A percentile compares a stretch with the other conserved stretches of the same genome.
phyloP scores from a whole-genome alignment of 176 grass and related monocot species.

The Aegilops umbellulata region DNA sequence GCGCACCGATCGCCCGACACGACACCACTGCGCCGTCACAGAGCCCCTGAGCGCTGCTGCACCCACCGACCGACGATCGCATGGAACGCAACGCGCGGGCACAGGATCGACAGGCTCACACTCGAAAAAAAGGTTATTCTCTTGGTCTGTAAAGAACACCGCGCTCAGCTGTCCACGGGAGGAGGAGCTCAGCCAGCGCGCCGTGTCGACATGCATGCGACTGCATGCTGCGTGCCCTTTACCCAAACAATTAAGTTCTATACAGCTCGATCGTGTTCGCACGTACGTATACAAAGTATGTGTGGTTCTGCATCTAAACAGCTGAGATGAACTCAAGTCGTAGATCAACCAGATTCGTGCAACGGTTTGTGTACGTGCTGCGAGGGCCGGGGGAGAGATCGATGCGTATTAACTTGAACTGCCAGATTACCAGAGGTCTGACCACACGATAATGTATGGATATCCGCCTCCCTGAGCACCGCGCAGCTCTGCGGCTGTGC shows the following conservation, averaged over 20 bases:
- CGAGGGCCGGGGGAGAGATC: not conserved
- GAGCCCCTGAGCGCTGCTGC: too few relatives aligned
- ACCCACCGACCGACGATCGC: too few relatives aligned
- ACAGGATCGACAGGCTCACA: not conserved
- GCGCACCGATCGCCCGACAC: too few relatives aligned
- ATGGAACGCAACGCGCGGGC: not conserved
- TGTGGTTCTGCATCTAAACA: not conserved
- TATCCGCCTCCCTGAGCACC: not conserved
- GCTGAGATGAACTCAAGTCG: not conserved
- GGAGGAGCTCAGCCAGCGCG: too few relatives aligned
- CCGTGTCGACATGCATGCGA: too few relatives aligned
- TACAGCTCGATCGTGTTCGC: too few relatives aligned
- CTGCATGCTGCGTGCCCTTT: too few relatives aligned
- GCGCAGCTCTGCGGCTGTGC: not conserved
- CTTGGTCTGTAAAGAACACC: too few relatives aligned
- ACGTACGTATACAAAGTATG: too few relatives aligned
- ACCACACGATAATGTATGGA: not conserved
- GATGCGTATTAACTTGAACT: conserved; percentile 5
- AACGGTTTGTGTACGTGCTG: not conserved
- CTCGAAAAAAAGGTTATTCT: not conserved
- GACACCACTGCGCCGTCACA: too few relatives aligned
- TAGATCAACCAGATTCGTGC: not conserved
- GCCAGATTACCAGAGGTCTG: not conserved
- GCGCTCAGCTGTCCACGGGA: too few relatives aligned
- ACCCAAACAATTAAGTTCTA: too few relatives aligned